phyloP scores from a whole-genome alignment of 495 filamentous ascomycete genomes.

The Evernia prunastri region DNA sequence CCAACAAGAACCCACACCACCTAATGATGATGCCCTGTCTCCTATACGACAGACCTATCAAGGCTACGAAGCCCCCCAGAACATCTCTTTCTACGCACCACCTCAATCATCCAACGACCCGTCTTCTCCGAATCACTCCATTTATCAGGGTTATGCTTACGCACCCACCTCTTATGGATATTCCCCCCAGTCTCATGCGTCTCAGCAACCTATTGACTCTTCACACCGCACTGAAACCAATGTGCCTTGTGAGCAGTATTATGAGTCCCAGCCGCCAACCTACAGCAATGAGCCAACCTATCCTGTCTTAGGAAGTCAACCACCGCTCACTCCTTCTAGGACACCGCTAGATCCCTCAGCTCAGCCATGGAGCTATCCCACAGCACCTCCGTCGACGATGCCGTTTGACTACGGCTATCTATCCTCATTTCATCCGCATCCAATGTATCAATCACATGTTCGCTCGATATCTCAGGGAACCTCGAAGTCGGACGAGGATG shows the following conservation, averaged over 20 bases:
- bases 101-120: slow-evolving; percentile 12
- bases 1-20: slow-evolving; percentile 10
- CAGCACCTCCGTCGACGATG: slow-evolving; percentile 4
- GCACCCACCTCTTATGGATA: background rate
- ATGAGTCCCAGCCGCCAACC: background rate
- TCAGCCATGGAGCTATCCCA: slow-evolving; percentile 9
- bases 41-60: slow-evolving; percentile 9
- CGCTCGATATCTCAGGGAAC: background rate
- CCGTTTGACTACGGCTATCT: background rate
- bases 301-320: slow-evolving; percentile 12
- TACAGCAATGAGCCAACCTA: slow-evolving; percentile 3
- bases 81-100: slow-evolving; percentile 15
- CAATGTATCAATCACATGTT: background rate
- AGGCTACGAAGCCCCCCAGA: slow-evolving; percentile 4
- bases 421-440: background rate
- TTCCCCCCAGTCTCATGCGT: background rate
- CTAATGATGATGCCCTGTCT: slow-evolving; percentile 6
- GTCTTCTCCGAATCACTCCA: slow-evolving; percentile 18
- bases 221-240: background rate
- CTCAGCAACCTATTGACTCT: background rate
- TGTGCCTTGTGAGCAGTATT: background rate
- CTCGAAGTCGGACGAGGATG: background rate
- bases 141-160: slow-evolving; percentile 21
- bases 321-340: slow-evolving; percentile 18
- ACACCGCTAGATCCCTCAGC: slow-evolving; percentile 11